These are phyloP conservation scores for Trypanosoma scelopori DNA, from an alignment of 208 protist species.

Conservation along the genomic window DNA sequence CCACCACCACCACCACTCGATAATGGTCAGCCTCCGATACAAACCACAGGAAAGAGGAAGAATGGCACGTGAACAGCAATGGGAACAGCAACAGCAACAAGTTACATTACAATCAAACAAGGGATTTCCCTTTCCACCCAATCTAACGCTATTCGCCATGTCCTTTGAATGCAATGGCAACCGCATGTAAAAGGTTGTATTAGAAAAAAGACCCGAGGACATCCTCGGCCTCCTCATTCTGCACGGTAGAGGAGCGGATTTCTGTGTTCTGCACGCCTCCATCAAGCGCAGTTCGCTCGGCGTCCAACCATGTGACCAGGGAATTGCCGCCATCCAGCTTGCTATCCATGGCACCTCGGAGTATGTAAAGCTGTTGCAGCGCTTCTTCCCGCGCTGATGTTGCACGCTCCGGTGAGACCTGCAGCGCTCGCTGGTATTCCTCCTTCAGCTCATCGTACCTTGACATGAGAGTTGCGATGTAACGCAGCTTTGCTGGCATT, in stretches of 20 bases:
- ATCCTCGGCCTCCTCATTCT: conserved; percentile 47
- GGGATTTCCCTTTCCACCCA: no score
- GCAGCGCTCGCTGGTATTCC: conserved; percentile 34
- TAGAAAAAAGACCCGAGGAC: conserved; percentile 54
- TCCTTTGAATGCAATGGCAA: not conserved
- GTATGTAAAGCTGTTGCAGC: conserved; percentile 11
- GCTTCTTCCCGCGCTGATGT: conserved; percentile 18
- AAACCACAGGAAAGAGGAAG: not conserved
- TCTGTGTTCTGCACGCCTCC: conserved; percentile 36
- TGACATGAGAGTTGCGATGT: conserved; percentile 44
- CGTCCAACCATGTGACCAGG: conserved; percentile 62
- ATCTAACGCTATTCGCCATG: not conserved
- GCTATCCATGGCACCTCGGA: conserved; percentile 47
- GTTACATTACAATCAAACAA: no score
- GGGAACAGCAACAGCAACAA: not conserved
- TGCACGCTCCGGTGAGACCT: conserved; percentile 9
- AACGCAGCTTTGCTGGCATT: conserved; percentile 41
- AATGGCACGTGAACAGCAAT: not conserved
- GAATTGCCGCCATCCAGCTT: conserved; percentile 42
- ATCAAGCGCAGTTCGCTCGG: conserved; percentile 48
- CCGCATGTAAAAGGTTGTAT: not conserved
- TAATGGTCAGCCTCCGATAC: not conserved
- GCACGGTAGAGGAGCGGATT: not conserved
- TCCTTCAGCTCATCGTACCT: conserved; percentile 72
- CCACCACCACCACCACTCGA: no score